A percentile compares a stretch with the other conserved stretches of the same genome.
Evolutionary conservation across 305 asterid species (phyloP).

Genomic region (Plantago rigida): DNA sequence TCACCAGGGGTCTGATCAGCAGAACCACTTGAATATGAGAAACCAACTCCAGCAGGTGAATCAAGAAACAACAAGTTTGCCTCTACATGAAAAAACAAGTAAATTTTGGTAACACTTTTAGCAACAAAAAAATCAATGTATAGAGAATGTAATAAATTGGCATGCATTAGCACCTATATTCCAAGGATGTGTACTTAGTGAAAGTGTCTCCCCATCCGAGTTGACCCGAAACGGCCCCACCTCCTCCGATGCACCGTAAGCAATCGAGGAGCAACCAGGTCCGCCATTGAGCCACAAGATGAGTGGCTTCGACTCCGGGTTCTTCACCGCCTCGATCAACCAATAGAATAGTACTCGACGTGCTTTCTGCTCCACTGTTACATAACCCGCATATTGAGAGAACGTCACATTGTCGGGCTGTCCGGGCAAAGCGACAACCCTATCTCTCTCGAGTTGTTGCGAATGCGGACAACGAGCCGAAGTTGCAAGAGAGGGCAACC

Average conservation of each 20-base stretch:
- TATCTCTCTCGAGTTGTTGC: constrained; percentile 36
- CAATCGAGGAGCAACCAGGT: constrained; percentile 56
- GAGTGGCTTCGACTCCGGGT: constrained; percentile 44
- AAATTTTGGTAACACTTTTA: neutral
- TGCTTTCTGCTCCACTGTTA: constrained; percentile 31
- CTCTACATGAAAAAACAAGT: constrained; percentile 29
- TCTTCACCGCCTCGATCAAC: constrained; percentile 35
- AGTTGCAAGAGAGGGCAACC: constrained; percentile 21
- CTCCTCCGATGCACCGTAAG: constrained; percentile 56
- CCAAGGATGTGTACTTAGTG: constrained; percentile 42
- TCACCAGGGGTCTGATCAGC: constrained; percentile 37
- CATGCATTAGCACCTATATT: constrained; percentile 32
- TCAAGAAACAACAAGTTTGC: constrained; percentile 56
- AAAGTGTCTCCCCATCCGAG: constrained; percentile 37
- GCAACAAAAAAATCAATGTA: neutral
- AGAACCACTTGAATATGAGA: constrained; percentile 52
- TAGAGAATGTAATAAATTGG: no score
- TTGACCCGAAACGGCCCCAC: constrained; percentile 52
- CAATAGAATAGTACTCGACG: constrained; percentile 54
- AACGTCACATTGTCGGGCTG: constrained; percentile 37
- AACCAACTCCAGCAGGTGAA: constrained; percentile 66
- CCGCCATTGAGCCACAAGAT: constrained; percentile 60
- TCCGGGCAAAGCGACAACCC: constrained; percentile 41
- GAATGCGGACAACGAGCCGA: constrained; percentile 18
- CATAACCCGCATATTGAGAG: constrained; percentile 52